Evolutionary conservation across 805 yeast species (phyloP).

Genomic region (Jamesozyma rosinii): DNA sequence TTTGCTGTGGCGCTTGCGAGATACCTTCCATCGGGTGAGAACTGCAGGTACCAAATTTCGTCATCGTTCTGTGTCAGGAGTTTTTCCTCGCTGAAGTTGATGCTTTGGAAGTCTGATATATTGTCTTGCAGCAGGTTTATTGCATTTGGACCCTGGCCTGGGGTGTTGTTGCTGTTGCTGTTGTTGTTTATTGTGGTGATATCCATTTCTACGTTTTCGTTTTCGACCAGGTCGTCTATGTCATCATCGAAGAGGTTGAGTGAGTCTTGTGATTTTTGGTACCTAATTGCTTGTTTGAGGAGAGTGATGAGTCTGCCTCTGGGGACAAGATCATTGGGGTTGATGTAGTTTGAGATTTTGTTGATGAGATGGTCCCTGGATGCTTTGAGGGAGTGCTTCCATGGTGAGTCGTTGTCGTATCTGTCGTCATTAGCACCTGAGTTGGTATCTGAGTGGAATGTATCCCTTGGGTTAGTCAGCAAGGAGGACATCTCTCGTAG

Average conservation of each 20-base stretch:
- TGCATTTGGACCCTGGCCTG: constrained; percentile 13
- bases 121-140: constrained; percentile 12
- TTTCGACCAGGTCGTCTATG: constrained; percentile 4
- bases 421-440: constrained; percentile 3
- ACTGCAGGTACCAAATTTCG: constrained; percentile 79
- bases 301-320: constrained; percentile 42
- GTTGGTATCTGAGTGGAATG: neutral
- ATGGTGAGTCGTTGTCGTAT: constrained; percentile 24
- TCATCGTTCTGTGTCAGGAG: constrained; percentile 41
- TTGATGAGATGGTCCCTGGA: constrained; percentile 37
- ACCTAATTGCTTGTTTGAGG: constrained; percentile 41
- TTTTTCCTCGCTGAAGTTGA: constrained; percentile 13
- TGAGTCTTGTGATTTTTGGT: constrained; percentile 35
- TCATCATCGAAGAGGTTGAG: constrained; percentile 23
- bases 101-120: constrained; percentile 5
- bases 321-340: constrained; percentile 47
- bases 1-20: constrained; percentile 71
- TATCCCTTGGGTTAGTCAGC: constrained; percentile 20
- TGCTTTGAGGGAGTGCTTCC: constrained; percentile 24
- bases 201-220: constrained; percentile 7
- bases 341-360: constrained; percentile 38
- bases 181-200: constrained; percentile 2
- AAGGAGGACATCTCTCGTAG: constrained; percentile 27
- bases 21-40: constrained; percentile 66
- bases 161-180: constrained; percentile 13